Percentiles rank a stretch among this genome's conserved stretches.
These are phyloP conservation scores for Boletus sp. DNA, from an alignment of 1,284 basidiomycete genomes.

Conservation along the genomic window DNA sequence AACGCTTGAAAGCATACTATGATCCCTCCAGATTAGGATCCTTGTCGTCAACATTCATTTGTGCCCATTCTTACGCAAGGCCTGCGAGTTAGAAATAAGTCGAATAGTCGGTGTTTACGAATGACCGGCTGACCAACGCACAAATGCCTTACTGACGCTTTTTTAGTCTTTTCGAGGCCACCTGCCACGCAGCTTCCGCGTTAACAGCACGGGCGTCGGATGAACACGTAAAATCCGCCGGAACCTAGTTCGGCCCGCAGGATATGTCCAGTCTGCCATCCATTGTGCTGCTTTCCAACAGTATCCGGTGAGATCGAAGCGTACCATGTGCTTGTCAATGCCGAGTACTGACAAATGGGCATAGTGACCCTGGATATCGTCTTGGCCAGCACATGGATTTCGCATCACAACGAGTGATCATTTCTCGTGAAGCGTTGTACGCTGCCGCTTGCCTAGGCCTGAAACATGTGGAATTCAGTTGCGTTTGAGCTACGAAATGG, in stretches of 20 bases:
- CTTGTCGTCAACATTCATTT: conserved; percentile 38
- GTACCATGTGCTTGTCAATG: conserved; percentile 90
- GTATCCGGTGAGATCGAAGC: conserved; percentile 89
- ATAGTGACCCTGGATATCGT: conserved; percentile 92
- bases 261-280: conserved; percentile 89
- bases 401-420: conserved; percentile 90
- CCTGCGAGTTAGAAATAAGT: conserved; percentile 39
- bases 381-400: conserved; percentile 87
- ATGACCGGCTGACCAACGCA: not conserved
- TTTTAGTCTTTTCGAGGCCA: conserved; percentile 97
- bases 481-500: not conserved
- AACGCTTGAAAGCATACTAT: not conserved
- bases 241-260: conserved; percentile 63
- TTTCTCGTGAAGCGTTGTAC: conserved; percentile 91
- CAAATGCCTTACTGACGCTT: conserved; percentile 70
- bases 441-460: conserved; percentile 81
- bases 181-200: conserved; percentile 83
- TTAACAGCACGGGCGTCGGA: conserved; percentile 94
- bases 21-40: conserved; percentile 9
- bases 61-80: conserved; percentile 55
- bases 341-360: conserved; percentile 87
- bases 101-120: no score
- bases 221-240: conserved; percentile 85
- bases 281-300: conserved; percentile 93
- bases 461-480: not conserved